phyloP scores from a whole-genome alignment of 495 filamentous ascomycete species.

The Xylaria flabelliformis region DNA sequence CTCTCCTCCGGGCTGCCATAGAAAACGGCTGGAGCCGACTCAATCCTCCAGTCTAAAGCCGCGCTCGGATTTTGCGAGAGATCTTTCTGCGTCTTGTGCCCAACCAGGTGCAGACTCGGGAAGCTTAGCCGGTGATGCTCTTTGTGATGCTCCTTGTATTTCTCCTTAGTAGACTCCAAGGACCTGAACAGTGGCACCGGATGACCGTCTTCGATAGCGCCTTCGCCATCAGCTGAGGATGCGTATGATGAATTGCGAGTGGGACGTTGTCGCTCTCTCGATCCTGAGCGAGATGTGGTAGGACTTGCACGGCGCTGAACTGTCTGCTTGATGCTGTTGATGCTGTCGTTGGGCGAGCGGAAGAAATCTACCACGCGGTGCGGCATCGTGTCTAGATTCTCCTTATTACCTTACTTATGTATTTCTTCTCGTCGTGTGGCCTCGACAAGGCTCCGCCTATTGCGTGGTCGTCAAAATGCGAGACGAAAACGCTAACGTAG shows the following conservation, averaged over 20 bases:
- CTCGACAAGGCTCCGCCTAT: not conserved
- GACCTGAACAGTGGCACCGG: conserved; percentile 39
- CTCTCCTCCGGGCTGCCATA: conserved; percentile 77
- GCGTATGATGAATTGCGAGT: conserved; percentile 43
- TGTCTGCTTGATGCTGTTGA: conserved; percentile 42
- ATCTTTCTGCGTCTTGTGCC: conserved; percentile 52
- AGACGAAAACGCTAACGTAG: not conserved
- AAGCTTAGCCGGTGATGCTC: conserved; percentile 50
- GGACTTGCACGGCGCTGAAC: conserved; percentile 39
- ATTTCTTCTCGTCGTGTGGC: not conserved
- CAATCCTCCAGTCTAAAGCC: conserved; percentile 78
- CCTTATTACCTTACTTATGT: not conserved
- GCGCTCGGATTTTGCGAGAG: conserved; percentile 48
- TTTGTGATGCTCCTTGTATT: conserved; percentile 41
- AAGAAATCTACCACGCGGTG: conserved; percentile 59
- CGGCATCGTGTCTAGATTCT: conserved; percentile 49
- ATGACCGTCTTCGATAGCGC: conserved; percentile 38
- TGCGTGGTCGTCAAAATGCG: not conserved
- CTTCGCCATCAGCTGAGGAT: conserved; percentile 45
- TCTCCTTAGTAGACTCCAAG: conserved; percentile 40
- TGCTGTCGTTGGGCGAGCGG: conserved; percentile 46
- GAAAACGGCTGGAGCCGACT: conserved; percentile 88
- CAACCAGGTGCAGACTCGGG: conserved; percentile 52
- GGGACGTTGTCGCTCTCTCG: conserved; percentile 37
- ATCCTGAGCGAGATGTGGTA: conserved; percentile 28